Conservation (phyloP, 73 alveolate genomes). For the Strombidium stylifer region DNA sequence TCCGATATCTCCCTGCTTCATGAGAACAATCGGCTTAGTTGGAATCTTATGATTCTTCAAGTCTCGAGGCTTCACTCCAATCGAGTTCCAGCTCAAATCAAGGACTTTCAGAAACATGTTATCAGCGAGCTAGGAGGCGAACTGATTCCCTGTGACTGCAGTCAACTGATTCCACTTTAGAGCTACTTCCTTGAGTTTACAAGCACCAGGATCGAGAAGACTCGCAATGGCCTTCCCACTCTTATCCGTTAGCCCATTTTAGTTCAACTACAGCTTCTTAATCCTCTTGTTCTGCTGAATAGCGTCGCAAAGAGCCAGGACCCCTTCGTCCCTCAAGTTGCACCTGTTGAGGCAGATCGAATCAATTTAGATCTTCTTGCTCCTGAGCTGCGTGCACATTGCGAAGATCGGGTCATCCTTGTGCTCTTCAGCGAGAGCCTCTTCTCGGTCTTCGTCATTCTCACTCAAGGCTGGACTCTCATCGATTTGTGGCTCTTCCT, state of each 20-base stretch:
- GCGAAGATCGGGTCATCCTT: no score
- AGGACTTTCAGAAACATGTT: constrained; percentile 14
- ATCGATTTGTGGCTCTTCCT: no score
- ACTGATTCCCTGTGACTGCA: constrained; percentile 26
- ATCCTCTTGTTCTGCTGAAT: neutral
- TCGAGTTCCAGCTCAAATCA: constrained; percentile 35
- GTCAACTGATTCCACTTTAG: constrained; percentile 48
- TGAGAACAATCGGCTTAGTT: no score
- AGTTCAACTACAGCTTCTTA: neutral
- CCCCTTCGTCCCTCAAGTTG: neutral
- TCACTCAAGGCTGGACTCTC: no score
- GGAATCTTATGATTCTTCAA: no score
- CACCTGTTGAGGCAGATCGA: neutral
- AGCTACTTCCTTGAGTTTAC: constrained; percentile 10
- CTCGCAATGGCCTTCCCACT: constrained; percentile 1
- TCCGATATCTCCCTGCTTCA: constrained; percentile 4
- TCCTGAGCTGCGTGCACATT: neutral
- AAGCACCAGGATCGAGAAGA: constrained; percentile 1
- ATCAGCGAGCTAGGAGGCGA: constrained; percentile 18
- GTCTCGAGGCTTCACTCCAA: constrained; percentile 38
- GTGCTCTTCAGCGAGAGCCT: no score
- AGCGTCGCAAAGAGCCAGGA: constrained; percentile 1
- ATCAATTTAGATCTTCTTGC: neutral
- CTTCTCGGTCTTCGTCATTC: no score
- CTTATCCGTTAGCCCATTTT: constrained; percentile 13